A percentile compares a stretch with the other conserved stretches of the same genome.
These are phyloP conservation scores for Hypomontagnella monticulosa DNA, from an alignment of 495 filamentous ascomycete species.

Conservation along the genomic window DNA sequence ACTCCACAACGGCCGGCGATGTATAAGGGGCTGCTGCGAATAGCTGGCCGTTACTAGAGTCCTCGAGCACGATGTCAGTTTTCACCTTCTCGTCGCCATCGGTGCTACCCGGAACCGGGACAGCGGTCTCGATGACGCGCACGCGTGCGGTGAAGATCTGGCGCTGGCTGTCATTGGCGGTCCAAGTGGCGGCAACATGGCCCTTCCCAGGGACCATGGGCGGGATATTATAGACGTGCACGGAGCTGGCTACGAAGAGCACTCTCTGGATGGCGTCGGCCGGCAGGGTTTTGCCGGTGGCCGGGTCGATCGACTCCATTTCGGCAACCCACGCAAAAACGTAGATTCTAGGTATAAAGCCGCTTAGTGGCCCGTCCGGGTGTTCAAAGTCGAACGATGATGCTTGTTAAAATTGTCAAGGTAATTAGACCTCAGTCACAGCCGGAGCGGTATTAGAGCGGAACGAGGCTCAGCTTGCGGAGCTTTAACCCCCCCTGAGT, in stretches of 20 bases:
- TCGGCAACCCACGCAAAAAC: no score
- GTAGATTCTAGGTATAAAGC: no score
- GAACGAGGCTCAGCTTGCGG: constrained; percentile 18
- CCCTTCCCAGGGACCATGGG: constrained; percentile 74
- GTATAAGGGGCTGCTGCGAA: constrained; percentile 85
- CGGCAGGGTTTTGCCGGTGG: constrained; percentile 65
- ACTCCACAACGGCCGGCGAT: constrained; percentile 66
- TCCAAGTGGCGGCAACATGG: constrained; percentile 79
- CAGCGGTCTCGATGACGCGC: constrained; percentile 78
- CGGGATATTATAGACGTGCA: constrained; percentile 85
- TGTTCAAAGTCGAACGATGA: background rate
- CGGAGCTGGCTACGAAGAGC: constrained; percentile 72
- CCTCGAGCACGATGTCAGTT: constrained; percentile 79
- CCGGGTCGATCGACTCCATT: constrained; percentile 64
- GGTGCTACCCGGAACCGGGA: constrained; percentile 50
- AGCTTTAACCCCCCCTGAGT: constrained; percentile 32
- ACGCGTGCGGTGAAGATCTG: constrained; percentile 85
- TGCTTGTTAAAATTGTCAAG: background rate
- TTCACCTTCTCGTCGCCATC: constrained; percentile 61
- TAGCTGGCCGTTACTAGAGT: constrained; percentile 70
- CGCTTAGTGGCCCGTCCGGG: background rate
- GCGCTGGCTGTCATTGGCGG: constrained; percentile 68
- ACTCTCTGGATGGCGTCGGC: constrained; percentile 79
- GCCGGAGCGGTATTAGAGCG: background rate
- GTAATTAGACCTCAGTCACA: no score